Conservation (phyloP, 495 filamentous ascomycete species). For the Neurospora sp. region DNA sequence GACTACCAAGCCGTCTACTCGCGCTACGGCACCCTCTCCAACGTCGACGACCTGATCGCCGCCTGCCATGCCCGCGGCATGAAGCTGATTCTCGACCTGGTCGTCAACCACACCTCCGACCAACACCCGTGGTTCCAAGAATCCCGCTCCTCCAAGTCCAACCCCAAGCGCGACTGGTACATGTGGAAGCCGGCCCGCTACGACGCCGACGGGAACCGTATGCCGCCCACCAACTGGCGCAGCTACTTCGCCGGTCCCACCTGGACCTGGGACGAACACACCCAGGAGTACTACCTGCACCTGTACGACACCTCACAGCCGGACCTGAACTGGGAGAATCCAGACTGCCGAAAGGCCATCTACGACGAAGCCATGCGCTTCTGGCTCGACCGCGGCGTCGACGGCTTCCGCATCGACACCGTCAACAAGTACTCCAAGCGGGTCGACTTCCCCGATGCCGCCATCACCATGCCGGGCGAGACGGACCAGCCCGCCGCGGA, state of each 20-base stretch:
- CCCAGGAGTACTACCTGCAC: slow-evolving; percentile 58
- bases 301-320: slow-evolving; percentile 52
- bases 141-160: slow-evolving; percentile 46
- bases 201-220: slow-evolving; percentile 42
- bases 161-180: slow-evolving; percentile 55
- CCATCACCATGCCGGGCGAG: slow-evolving; percentile 30
- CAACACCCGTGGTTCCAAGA: slow-evolving; percentile 62
- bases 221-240: slow-evolving; percentile 62
- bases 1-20: slow-evolving; percentile 56
- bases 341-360: slow-evolving; percentile 47
- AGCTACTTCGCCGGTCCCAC: slow-evolving; percentile 39
- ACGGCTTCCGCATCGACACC: slow-evolving; percentile 60
- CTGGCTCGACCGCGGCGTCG: slow-evolving; percentile 54
- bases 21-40: slow-evolving; percentile 52
- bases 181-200: slow-evolving; percentile 52
- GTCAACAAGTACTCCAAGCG: slow-evolving; percentile 59
- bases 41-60: slow-evolving; percentile 54
- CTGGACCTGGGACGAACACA: slow-evolving; percentile 52
- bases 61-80: slow-evolving; percentile 48
- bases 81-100: slow-evolving; percentile 60
- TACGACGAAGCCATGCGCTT: slow-evolving; percentile 50
- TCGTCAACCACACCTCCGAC: slow-evolving; percentile 64
- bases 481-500: slow-evolving; percentile 32
- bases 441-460: slow-evolving; percentile 46
- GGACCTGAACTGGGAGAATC: slow-evolving; percentile 63